Base-by-base conservation (phyloP, 345 rosid genomes). In the Hypericum perforatum region DNA sequence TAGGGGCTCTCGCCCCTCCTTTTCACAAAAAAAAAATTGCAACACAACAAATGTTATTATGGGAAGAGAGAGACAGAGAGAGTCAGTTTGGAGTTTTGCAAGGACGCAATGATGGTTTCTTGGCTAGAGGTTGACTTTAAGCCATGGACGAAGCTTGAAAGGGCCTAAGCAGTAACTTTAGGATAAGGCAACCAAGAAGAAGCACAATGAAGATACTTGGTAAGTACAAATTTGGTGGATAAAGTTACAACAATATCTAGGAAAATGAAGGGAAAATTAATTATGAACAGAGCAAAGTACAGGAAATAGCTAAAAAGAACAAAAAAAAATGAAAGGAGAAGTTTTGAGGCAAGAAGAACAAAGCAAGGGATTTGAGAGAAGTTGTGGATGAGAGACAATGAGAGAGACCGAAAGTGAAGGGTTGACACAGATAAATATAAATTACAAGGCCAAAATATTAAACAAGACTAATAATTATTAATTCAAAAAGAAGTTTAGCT, bases 51-150 rank as follows among this genome's bases (percentile, higher is more conserved):
- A 37, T 11, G 13, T 6, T 8, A 37, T 47, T 16, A 16, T 16
- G 9, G 44, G 40, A 39, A 32, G 54, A 32, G 49, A 53, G 56
- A 40, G 3, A 41, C 37, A 49, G 61, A 58, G 38, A 63, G 49
- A 29, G 46, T n/a, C n/a, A n/a, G 40, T 52, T 63, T 66, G 66
- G 75, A 63, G 69, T 67, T 49, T 64, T 76, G 75, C 76, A 63
- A 67, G 43, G 68, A 65, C 63, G 80, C 67, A 78, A 78, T 84
- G 79, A 78, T 84, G 77, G 67, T 63, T 52, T 50, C 54, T 58
- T 72, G 75, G 72, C 71, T 56, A 61, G 43, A 58, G 36, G 61
- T 56, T 54, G 67, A 54, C 59, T 58, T 43, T 52, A 60, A 22
- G 32, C 32, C 32, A 22, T 22, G 32, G 32, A 22, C 4, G 32